Evolutionary conservation across 257 asterid species (phyloP).

Genomic region (Mentha longifolia): DNA sequence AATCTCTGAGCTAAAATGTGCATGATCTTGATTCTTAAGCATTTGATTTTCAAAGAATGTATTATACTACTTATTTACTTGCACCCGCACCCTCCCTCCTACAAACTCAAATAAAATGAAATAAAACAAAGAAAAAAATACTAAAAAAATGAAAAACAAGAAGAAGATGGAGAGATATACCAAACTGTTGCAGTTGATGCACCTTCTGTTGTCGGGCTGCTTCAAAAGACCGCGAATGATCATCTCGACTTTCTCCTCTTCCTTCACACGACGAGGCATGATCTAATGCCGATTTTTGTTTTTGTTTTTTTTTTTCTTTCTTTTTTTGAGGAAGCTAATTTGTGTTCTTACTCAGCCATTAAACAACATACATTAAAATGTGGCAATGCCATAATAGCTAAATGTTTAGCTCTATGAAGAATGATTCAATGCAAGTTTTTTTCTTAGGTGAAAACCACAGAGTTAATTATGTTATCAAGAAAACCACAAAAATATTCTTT

Average conservation of each 20-base stretch:
- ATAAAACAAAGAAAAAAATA: not conserved
- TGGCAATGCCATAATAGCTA: not conserved
- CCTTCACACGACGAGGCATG: constrained; percentile 62
- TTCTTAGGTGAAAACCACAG: not conserved
- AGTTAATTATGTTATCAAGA: not conserved
- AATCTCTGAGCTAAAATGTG: not conserved
- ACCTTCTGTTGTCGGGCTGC: constrained; percentile 75
- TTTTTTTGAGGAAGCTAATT: constrained; percentile 8
- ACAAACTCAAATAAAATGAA: not conserved
- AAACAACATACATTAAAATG: not conserved
- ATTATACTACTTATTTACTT: no score
- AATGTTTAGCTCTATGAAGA: not conserved
- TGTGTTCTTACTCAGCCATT: no score
- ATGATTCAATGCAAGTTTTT: no score
- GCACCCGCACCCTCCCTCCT: no score
- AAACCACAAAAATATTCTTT: no score
- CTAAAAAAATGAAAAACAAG: not conserved
- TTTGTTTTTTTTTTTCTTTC: not conserved
- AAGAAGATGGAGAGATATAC: constrained; percentile 38
- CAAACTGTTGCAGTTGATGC: constrained; percentile 88
- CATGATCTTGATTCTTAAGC: not conserved
- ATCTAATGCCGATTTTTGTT: constrained; percentile 30
- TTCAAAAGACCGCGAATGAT: constrained; percentile 75
- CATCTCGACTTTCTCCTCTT: constrained; percentile 69
- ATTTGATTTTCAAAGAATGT: not conserved